phyloP scores from a whole-genome alignment of 257 asterid species.

The Scutellaria galericulata region DNA sequence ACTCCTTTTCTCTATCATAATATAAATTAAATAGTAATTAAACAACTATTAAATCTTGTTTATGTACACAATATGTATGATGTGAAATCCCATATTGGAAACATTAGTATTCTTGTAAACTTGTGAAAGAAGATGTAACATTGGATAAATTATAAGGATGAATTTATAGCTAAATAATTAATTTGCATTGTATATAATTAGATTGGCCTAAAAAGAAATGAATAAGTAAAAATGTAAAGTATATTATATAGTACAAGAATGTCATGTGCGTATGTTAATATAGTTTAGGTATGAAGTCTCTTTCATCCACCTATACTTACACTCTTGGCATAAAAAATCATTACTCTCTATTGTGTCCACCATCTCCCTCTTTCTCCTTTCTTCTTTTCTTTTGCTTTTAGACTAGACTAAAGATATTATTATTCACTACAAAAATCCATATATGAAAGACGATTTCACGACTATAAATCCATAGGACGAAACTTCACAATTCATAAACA shows the following conservation, averaged over 20 bases:
- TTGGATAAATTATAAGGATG: background rate
- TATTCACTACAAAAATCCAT: too few species aligned
- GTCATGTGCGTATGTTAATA: slow-evolving; percentile 49
- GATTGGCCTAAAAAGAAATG: background rate
- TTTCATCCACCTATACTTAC: slow-evolving; percentile 55
- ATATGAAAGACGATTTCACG: too few species aligned
- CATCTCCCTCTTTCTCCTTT: slow-evolving; percentile 31
- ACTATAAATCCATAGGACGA: too few species aligned
- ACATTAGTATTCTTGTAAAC: too few species aligned
- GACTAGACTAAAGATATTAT: too few species aligned
- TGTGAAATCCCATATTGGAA: too few species aligned
- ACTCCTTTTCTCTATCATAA: too few species aligned
- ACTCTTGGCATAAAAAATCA: slow-evolving; percentile 32
- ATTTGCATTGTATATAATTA: background rate
- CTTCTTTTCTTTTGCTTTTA: background rate
- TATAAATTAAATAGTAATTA: too few species aligned
- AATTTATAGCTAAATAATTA: background rate
- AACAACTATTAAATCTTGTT: too few species aligned
- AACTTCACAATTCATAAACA: too few species aligned
- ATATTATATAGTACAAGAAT: slow-evolving; percentile 21
- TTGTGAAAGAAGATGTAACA: too few species aligned
- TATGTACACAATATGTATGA: too few species aligned
- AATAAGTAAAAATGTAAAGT: background rate
- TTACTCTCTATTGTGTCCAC: slow-evolving; percentile 23
- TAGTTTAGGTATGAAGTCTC: slow-evolving; percentile 57